Evolutionary conservation across 1,284 basidiomycete species (phyloP).

Genomic region (Malassezia dermatis): DNA sequence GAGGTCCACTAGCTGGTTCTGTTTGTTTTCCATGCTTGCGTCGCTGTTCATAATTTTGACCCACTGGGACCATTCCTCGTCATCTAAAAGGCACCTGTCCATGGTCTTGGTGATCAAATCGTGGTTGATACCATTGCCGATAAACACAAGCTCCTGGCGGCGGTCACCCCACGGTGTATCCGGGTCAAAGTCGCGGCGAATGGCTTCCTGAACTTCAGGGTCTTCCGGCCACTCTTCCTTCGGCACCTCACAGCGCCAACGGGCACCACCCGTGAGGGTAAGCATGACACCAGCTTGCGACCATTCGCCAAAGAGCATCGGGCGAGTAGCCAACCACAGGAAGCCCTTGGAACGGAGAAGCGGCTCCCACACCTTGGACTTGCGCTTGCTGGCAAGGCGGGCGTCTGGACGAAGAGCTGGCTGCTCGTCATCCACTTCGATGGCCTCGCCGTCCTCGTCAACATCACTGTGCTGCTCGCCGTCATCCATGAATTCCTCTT

Average conservation of each 20-base stretch:
- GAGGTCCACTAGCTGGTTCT: slow-evolving; percentile 41
- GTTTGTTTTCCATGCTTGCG: slow-evolving; percentile 20
- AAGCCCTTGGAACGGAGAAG: slow-evolving; percentile 52
- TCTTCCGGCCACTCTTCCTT: slow-evolving; percentile 49
- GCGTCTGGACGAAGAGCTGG: slow-evolving; percentile 50
- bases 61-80: slow-evolving; percentile 50
- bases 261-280: slow-evolving; percentile 49
- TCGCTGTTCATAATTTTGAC: slow-evolving; percentile 48
- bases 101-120: slow-evolving; percentile 46
- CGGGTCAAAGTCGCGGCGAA: slow-evolving; percentile 48
- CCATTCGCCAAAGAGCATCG: slow-evolving; percentile 50
- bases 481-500: slow-evolving; percentile 47
- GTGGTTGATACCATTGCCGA: slow-evolving; percentile 45
- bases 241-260: slow-evolving; percentile 50
- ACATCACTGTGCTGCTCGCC: slow-evolving; percentile 20
- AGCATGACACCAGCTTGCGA: slow-evolving; percentile 51
- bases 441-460: slow-evolving; percentile 16
- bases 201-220: slow-evolving; percentile 47
- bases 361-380: slow-evolving; percentile 45
- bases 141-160: slow-evolving; percentile 49
- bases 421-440: slow-evolving; percentile 34
- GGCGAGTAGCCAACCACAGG: slow-evolving; percentile 48
- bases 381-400: slow-evolving; percentile 49
- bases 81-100: slow-evolving; percentile 47
- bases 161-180: slow-evolving; percentile 51